Evolutionary conservation across 129 eudicot genomes (phyloP), one percentile per base, ranked within the genome.

Genomic region (Saussurea involucrata): DNA sequence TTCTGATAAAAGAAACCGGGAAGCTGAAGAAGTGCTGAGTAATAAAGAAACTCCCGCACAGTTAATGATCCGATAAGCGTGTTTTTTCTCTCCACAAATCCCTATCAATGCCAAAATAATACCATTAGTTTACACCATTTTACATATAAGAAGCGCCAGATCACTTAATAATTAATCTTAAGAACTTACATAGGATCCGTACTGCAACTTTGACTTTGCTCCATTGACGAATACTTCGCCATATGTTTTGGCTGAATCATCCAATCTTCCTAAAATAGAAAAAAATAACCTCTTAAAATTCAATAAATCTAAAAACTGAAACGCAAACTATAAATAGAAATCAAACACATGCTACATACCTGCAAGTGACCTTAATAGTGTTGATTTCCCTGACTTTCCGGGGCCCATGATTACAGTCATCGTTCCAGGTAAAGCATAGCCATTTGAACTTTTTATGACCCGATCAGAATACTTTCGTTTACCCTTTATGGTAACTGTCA

Each of bases 371-470:
- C 96, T 86, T 73, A 95, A 85, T 46, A 95, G 86, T 0, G 97
- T 95, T 11, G 98, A 89, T 85, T 95, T 95, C 63, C 98, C 98
- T 0, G 98, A 95, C 85, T 91, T 95, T 55, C 92, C 92, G 0
- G 98, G 98, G 18, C 97, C 98, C 98, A 95, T 95, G 49, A 95
- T 95, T 17, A 95, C 98, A 0, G 98, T 95, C 97, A 95, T 91
- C 2, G 98, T 91, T 20, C 97, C 97, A 9, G 96, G 96, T 67
- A 95, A 80, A 71, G 97, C 98, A 83, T 89, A 95, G 3, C 98
- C 98, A 34, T 84, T 86, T 13, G 97, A 95, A 49, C 93, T 89
- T 81, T 95, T 95, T 34, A 95, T 67, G 9, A 95, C 96, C 82
- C 84, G 83, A 69, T 95, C 98, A 6, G 98, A 95, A 29, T 91